Evolutionary conservation across 2,329 filamentous ascomycete genomes (phyloP), one percentile per base, ranked within the genome.

Genomic region (Macrophomina tecta): DNA sequence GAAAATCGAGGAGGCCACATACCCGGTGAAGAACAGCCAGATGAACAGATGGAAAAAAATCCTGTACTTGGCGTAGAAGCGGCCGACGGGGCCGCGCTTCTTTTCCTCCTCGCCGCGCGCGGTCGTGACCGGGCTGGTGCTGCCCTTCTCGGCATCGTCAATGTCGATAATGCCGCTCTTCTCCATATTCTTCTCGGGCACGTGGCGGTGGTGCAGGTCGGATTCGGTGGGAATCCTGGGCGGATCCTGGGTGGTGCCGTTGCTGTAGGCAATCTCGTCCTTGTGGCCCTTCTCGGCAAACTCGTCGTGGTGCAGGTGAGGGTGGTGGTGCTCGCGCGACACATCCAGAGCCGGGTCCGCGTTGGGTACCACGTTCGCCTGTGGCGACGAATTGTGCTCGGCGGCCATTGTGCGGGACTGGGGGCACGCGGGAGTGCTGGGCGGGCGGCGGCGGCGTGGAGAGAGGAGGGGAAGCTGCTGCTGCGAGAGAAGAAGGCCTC

Each of bases 1-100:
- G 34, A 34, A 60, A 60, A 23, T 12, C 3, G 36, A 46, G 36
- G 55, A 16, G 36, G 49, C 49, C 55, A 79, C 81, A 77, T 77
- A 86, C 84, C 83, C 84, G 62, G 84, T 86, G 72, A 86, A 85
- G 64, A 86, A 68, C 23, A 82, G 70, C 63, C 81, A 81, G 72
- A 84, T 70, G 74, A 82, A 71, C 70, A 79, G 71, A 69, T 80
- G 76, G 69, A 78, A 67, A 51, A 71, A 71, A 67, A 82, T 76
- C 46, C 82, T 80, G 70, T 81, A 82, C 66, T 79, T 81, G 69
- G 77, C 75, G 70, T 85, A 85, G 68, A 84, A 73, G 7, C 67
- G 53, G 78, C 66, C n/a, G 69, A 74, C 70, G 78, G 74, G 70
- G 71, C 68, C 73, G 73, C 70, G 69, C 70, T 75, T 73, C 65